Evolutionary conservation across 2,329 filamentous ascomycete genomes (phyloP).

Genomic region (Talaromyces sp.): DNA sequence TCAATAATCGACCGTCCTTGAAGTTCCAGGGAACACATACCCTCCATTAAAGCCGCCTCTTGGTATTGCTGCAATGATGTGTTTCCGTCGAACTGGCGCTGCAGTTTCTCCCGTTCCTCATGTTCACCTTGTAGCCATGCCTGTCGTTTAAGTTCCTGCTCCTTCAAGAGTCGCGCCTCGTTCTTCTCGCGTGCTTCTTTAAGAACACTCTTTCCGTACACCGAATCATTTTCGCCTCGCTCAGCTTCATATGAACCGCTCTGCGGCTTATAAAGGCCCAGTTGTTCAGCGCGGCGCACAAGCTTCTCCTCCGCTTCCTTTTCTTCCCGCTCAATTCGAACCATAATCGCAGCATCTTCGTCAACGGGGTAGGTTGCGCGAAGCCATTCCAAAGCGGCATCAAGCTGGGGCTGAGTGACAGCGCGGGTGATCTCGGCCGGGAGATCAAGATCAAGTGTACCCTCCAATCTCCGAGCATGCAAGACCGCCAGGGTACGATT

Average conservation of each 20-base stretch:
- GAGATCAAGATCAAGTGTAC: constrained; percentile 49
- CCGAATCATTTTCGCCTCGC: constrained; percentile 44
- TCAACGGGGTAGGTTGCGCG: constrained; percentile 47
- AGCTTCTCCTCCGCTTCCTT: constrained; percentile 41
- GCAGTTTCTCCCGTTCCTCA: constrained; percentile 37
- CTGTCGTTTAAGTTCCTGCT: constrained; percentile 53
- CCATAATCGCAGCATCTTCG: constrained; percentile 53
- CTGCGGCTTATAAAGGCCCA: constrained; percentile 48
- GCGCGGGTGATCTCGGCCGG: constrained; percentile 41
- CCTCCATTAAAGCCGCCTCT: constrained; percentile 38
- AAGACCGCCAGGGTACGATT: constrained; percentile 45
- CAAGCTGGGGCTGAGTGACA: constrained; percentile 36
- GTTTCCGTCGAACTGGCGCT: constrained; percentile 35
- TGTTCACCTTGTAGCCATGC: constrained; percentile 58
- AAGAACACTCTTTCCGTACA: constrained; percentile 47
- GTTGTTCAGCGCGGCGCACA: constrained; percentile 40
- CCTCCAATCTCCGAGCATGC: constrained; percentile 47
- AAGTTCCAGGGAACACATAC: constrained; percentile 21
- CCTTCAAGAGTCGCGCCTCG: constrained; percentile 41
- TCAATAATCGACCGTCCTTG: too few species aligned
- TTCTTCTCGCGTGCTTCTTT: constrained; percentile 44
- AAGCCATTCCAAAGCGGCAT: constrained; percentile 45
- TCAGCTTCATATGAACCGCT: constrained; percentile 48
- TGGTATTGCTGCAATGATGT: constrained; percentile 42
- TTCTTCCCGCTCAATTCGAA: constrained; percentile 46